Base-by-base conservation (phyloP, 768 basidiomycete genomes). In the Xerocomellus chrysenteron region DNA sequence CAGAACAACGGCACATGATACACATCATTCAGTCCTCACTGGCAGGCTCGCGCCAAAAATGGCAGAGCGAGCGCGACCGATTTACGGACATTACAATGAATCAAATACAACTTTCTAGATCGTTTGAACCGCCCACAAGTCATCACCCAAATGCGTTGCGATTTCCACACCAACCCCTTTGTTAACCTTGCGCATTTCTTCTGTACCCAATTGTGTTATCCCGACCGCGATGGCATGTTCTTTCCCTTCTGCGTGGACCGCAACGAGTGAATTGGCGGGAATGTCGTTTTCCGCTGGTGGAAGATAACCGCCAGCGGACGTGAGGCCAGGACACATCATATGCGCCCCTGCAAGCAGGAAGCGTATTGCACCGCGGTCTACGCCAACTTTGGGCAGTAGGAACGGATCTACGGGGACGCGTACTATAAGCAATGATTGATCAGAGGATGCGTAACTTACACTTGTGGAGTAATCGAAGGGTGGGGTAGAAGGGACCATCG, bases 281-380 rank as follows among this genome's bases (percentile, higher is more conserved):
- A 98, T 74, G 4, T 81, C 85, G 17, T 76, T 77, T 39, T 86
- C 85, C 14, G 84, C 73, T 10, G 91, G 84, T 0, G 96, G 96
- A 0, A 98, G 83, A 65, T 82, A 82, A 9, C 96, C 96, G 8
- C 95, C 95, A 35, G 85, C 80, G 36, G 96, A 98, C 28, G 97
- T 96, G 52, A 99, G 77, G 21, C 97, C 97, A 5, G 97, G 97
- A 64, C 90, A 94, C 93, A 96, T 96, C 90, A 96, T 94, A 75
- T 89, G 87, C 26, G 93, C 93, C 16, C 93, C 97, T 12, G 86
- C 88, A 45, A 99, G 84, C 39, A 99, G 82, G 75, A 98, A 99
- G 35, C 95, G 91, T 75, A 99, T 99, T 51, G 97, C 97, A 47
- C 97, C 97, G 49, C 96, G 88, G 78, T 99, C 97, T 47, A 98